Percentiles rank a stretch among this genome's conserved stretches.
phyloP scores from a whole-genome alignment of 257 asterid genomes.

The Solanum pinnatisectum region DNA sequence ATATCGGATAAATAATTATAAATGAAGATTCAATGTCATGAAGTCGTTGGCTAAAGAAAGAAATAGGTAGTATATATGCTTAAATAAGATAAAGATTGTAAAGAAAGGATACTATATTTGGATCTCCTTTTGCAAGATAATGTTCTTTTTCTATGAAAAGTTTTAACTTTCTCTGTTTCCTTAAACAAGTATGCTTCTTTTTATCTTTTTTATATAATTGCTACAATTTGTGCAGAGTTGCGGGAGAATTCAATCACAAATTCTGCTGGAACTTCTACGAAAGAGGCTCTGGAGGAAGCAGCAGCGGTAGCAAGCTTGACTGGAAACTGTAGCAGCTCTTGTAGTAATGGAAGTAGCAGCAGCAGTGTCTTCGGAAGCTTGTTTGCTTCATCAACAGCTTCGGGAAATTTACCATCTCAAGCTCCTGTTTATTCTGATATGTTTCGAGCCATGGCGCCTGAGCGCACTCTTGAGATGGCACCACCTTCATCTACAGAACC shows the following conservation, averaged over 20 bases:
- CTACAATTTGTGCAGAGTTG: slow-evolving; percentile 20
- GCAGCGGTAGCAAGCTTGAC: slow-evolving; percentile 21
- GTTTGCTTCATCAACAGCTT: slow-evolving; percentile 56
- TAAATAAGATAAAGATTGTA: slow-evolving; percentile 1
- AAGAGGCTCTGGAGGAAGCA: slow-evolving; percentile 35
- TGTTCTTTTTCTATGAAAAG: slow-evolving; percentile 12
- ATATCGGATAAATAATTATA: slow-evolving; percentile 8
- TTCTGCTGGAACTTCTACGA: slow-evolving; percentile 10
- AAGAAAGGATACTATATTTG: slow-evolving; percentile 19
- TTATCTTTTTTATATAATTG: not conserved
- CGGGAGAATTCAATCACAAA: slow-evolving; percentile 26
- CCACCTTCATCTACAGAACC: slow-evolving; percentile 50
- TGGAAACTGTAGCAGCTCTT: slow-evolving; percentile 36
- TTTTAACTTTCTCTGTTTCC: slow-evolving; percentile 11
- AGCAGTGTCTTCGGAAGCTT: slow-evolving; percentile 58
- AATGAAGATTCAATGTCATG: slow-evolving; percentile 21
- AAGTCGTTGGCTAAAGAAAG: slow-evolving; percentile 28
- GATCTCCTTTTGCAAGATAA: slow-evolving; percentile 17
- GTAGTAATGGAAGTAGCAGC: slow-evolving; percentile 49
- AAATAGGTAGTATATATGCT: slow-evolving; percentile 1
- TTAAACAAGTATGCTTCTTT: not conserved
- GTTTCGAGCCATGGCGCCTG: slow-evolving; percentile 33
- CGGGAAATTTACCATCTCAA: slow-evolving; percentile 47
- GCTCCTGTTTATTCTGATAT: slow-evolving; percentile 27
- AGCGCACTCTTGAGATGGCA: slow-evolving; percentile 9